These are phyloP conservation scores for Aspergillus heteromorphus DNA, from an alignment of 495 filamentous ascomycete genomes.

Conservation along the genomic window DNA sequence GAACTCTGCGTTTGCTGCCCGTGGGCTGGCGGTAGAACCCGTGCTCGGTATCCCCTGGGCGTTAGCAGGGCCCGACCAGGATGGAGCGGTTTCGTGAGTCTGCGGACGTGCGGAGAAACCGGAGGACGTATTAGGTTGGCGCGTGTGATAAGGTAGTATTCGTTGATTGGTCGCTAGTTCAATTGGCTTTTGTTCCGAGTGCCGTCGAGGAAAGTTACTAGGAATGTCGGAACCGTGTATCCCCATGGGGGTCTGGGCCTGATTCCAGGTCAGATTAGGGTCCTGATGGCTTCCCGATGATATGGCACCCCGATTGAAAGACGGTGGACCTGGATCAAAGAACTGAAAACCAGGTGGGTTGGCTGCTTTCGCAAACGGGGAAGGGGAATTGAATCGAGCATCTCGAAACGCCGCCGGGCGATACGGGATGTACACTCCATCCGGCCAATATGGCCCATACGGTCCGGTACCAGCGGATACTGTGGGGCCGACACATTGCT, in stretches of 20 bases:
- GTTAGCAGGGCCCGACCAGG: constrained; percentile 24
- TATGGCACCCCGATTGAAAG: constrained; percentile 24
- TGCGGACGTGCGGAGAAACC: constrained; percentile 18
- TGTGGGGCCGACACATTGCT: constrained; percentile 65
- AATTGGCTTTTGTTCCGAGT: constrained; percentile 31
- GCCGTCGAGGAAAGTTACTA: constrained; percentile 37
- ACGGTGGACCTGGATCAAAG: constrained; percentile 26
- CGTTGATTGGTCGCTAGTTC: constrained; percentile 16
- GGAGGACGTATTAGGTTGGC: constrained; percentile 12
- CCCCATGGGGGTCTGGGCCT: constrained; percentile 21
- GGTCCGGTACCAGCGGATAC: constrained; percentile 67
- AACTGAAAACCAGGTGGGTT: constrained; percentile 17
- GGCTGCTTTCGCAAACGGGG: constrained; percentile 16
- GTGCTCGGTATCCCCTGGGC: constrained; percentile 20
- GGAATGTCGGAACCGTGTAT: constrained; percentile 23
- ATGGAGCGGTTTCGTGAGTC: constrained; percentile 10
- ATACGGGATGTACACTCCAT: constrained; percentile 73
- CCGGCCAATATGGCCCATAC: constrained; percentile 73
- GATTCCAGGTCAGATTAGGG: constrained; percentile 29
- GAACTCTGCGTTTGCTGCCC: constrained; percentile 52
- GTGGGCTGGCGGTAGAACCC: constrained; percentile 14
- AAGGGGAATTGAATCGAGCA: constrained; percentile 40
- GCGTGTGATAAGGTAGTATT: constrained; percentile 32
- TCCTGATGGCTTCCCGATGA: constrained; percentile 22
- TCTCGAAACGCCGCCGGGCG: constrained; percentile 61